Evolutionary conservation across 106 monocot genomes (phyloP), one percentile per base, ranked within the genome.

Genomic region (Dendrobium officinale): DNA sequence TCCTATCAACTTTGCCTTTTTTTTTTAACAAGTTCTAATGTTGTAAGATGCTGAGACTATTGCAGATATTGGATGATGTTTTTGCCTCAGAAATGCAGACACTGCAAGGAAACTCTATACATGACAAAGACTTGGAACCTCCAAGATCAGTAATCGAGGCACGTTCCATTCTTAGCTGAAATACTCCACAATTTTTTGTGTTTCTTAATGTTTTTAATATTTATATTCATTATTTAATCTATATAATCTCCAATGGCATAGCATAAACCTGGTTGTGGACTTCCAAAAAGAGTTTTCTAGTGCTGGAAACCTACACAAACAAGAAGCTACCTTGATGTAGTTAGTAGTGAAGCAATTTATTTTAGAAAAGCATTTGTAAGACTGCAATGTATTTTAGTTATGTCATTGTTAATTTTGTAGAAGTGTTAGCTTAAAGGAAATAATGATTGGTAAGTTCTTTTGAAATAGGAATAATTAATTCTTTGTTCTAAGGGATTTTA

Each of bases 1-100:
- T 48, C 7, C 48, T 11, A 48, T 48, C 7, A 48, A 48, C 11
- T 48, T 7, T 48, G 6, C 7, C 7, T 48, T 6, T 48, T 48
- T 48, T 37, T 37, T 37, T 37, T 37, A 26, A 29, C 43, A 74
- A 19, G 17, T 74, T 42, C n/a, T 74, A 17, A 74, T 43, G 15
- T 19, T 42, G 5, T 18, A 44, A 74, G 74, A 42, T 44, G 2
- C 41, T 68, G 31, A 15, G 24, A 19, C 5, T 75, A 0, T 16
- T 86, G 89, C 91, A 95, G 94, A 88, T 95, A 17, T 55, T 95
- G 51, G 94, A 95, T 74, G 92, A 95, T 84, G 67, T 92, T 4
- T 95, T 95, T 83, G 91, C 94, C 9, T 95, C 94, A 58, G 90
- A 95, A 75, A 90, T 95, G 88, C 91, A 95, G 59, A 85, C 79